Base-by-base conservation (phyloP, 495 filamentous ascomycete genomes). In the Cercophora sp. region DNA sequence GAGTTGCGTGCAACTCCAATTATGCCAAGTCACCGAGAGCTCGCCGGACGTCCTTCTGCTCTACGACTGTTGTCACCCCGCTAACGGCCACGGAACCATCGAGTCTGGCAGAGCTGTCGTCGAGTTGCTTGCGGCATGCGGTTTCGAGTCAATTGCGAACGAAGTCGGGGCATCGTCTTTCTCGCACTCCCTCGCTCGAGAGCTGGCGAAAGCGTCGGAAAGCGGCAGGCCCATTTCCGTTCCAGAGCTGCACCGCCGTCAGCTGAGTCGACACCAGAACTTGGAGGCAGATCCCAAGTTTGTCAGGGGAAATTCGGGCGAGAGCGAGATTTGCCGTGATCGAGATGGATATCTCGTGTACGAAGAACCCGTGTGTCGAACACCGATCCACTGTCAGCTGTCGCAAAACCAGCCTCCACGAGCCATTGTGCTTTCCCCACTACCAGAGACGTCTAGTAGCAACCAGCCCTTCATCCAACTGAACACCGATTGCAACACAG, bases 1-100 rank as follows among this genome's bases (percentile, higher is more conserved):
- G 40, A 25, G 40, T 22, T 43, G 40, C 20, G 20, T 43, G 19
- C 40, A 43, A 11, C 40, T 22, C 1, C 40, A 43, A 10, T 22
- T 43, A 9, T 43, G 40, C 20, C 40, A 43, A 23, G 40, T 23
- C 1, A 22, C 18, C 40, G 40, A 43, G 16, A n/a, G 5, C 1
- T 22, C 18, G 5, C 40, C 40, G 5, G 40, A 43, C 13, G 40
- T 25, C 5, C 20, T 43, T 5, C 20, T 43, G 5, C 40, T 43
- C 40, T 43, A 43, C 40, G 40, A 43, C 22, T 43, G 6, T 3
- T 43, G 40, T 11, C 40, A 43, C 40, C 40, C 40, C 13, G 40
- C 40, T 2, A 43, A 43, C 20, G 40, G 40, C 40, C 40, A 43
- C 11, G 40, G 40, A 3, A 24, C 40, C 2, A 22, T 43, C 20